Evolutionary conservation across 805 yeast species (phyloP).

Genomic region (Ogataea minuta): DNA sequence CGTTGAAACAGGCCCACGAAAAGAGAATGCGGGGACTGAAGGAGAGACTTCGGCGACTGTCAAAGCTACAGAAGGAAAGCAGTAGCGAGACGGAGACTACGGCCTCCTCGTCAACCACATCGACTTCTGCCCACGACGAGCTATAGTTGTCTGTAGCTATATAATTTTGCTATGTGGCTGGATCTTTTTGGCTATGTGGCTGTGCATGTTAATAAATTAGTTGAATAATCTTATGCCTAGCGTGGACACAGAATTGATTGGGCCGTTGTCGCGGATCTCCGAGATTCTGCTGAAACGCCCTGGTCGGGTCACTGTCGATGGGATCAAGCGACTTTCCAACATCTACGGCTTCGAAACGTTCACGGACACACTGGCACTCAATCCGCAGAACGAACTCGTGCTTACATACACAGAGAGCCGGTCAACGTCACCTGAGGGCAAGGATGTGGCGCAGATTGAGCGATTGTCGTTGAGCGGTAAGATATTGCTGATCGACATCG

Average conservation of each 20-base stretch:
- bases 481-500: conserved; percentile 37
- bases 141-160: conserved; percentile 8
- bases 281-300: conserved; percentile 36
- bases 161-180: not conserved
- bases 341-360: conserved; percentile 40
- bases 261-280: conserved; percentile 33
- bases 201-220: conserved; percentile 7
- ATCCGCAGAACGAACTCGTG: conserved; percentile 38
- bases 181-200: conserved; percentile 3
- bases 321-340: conserved; percentile 34
- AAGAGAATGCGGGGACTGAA: conserved; percentile 28
- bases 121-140: conserved; percentile 19
- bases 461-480: conserved; percentile 36
- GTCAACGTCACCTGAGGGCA: conserved; percentile 19
- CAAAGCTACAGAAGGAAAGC: conserved; percentile 16
- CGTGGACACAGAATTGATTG: conserved; percentile 35
- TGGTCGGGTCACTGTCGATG: conserved; percentile 33
- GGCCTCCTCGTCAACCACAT: conserved; percentile 7
- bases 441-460: conserved; percentile 18
- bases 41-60: conserved; percentile 19
- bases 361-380: conserved; percentile 32
- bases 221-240: conserved; percentile 26
- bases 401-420: conserved; percentile 17
- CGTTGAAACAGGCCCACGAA: conserved; percentile 28
- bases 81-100: conserved; percentile 22